Evolutionary conservation across 2,329 filamentous ascomycete genomes (phyloP), one percentile per base, ranked within the genome.

Genomic region (Pseudogymnoascus sp.): DNA sequence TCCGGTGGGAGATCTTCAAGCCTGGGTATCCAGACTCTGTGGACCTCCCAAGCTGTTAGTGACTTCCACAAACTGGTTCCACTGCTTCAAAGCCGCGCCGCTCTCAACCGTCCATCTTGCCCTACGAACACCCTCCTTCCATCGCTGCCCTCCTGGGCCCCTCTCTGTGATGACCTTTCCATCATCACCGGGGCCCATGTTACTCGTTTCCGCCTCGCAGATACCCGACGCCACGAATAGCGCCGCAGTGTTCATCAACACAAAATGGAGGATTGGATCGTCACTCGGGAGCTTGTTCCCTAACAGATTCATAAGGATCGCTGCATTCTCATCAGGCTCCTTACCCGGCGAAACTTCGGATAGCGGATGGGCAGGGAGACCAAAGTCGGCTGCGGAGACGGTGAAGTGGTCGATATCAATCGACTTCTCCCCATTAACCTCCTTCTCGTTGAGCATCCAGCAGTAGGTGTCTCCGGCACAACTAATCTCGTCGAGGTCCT

Each of bases 401-500:
- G 82, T 84, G 78, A 99, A 97, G 66, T 89, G 85, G 68, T 93
- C 87, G 41, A 96, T 81, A 62, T 84, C 71, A 75, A 85, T 70
- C 77, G 68, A 61, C 72, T 81, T 63, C 71, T 75, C 56, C 72
- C 75, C 67, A 14, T 76, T 74, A 4, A 74, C 73, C 59, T 77
- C 76, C 59, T 82, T 78, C 62, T 83, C 81, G 4, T 78, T 79
- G 26, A 97, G 77, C 76, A 86, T 86, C 95, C 95, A 99, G 82
- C 93, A 96, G 71, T 90, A 87, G 2, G 93, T 96, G 37, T 82
- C 82, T 0, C 95, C 93, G 1, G 93, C 95, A 69, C 93, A 97
- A 70, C 90, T 95, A 66, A 99, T 85, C 78, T 99, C 95, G 73
- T 99, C 95, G 31, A 99, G 85, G 70, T 98, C 91, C 78, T 98